phyloP scores from a whole-genome alignment of 2,329 filamentous ascomycete genomes.

The Cladophialophora carrionii region DNA sequence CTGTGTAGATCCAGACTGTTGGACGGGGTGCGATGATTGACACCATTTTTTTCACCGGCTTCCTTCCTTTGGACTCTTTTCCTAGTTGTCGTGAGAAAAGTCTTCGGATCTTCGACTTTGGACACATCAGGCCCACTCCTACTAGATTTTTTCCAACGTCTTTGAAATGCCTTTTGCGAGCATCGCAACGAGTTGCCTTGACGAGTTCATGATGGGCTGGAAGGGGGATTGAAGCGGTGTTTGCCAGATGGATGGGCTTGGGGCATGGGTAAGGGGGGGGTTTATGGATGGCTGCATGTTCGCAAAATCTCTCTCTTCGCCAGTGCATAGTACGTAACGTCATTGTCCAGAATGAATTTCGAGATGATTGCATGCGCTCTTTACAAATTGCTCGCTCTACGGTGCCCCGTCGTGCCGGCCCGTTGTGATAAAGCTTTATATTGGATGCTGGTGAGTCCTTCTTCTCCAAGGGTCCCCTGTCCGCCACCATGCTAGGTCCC shows the following conservation, averaged over 20 bases:
- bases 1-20: constrained; percentile 3
- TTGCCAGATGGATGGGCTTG: neutral
- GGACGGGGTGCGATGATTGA: neutral
- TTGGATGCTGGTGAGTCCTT: neutral
- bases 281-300: neutral
- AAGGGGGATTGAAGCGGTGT: neutral
- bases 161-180: neutral
- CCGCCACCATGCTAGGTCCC: neutral
- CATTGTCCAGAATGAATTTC: neutral
- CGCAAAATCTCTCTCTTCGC: neutral
- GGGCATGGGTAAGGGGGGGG: neutral
- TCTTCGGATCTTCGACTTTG: neutral
- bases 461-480: neutral
- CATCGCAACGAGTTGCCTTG: neutral
- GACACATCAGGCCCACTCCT: neutral
- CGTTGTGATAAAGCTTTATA: neutral
- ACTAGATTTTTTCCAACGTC: neutral
- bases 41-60: neutral
- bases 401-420: neutral
- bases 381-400: neutral
- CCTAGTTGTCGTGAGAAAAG: neutral
- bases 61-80: neutral
- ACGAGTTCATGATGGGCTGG: constrained; percentile 1
- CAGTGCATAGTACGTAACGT: neutral
- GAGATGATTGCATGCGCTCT: neutral